Conservation (phyloP, 2,329 filamentous ascomycete genomes). For the Clarireedia hainanense region DNA sequence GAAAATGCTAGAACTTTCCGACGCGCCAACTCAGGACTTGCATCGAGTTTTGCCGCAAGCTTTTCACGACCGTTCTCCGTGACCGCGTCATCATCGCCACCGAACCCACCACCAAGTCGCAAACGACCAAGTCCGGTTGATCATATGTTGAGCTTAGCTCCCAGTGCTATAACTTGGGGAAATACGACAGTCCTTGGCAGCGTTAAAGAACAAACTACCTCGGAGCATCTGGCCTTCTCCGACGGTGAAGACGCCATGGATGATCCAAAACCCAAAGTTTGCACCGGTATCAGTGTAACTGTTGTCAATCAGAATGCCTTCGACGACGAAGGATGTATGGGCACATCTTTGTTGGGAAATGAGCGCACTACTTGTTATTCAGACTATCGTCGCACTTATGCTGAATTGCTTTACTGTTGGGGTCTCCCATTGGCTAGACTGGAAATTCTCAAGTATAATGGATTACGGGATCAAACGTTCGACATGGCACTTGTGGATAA, state of each 20-base stretch:
- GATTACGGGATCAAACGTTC: constrained; percentile 42
- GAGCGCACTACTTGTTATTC: constrained; percentile 41
- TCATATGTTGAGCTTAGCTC: constrained; percentile 46
- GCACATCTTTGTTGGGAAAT: constrained; percentile 48
- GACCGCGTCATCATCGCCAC: constrained; percentile 36
- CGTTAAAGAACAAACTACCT: constrained; percentile 26
- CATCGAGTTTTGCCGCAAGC: constrained; percentile 47
- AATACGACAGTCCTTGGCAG: constrained; percentile 32
- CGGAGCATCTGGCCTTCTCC: constrained; percentile 22
- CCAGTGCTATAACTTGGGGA: constrained; percentile 33
- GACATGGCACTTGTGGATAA: constrained; percentile 24
- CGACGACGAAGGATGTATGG: constrained; percentile 61
- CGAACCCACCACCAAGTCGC: constrained; percentile 33
- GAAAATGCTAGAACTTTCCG: constrained; percentile 43
- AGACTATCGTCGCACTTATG: constrained; percentile 57
- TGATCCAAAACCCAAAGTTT: constrained; percentile 18
- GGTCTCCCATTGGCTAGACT: constrained; percentile 52
- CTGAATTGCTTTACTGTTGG: constrained; percentile 64
- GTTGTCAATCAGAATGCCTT: constrained; percentile 58
- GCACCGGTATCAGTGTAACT: constrained; percentile 34
- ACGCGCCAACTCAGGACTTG: constrained; percentile 47
- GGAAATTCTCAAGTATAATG: constrained; percentile 63
- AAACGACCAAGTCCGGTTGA: constrained; percentile 58
- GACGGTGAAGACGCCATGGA: constrained; percentile 23
- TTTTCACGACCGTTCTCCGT: constrained; percentile 37